phyloP scores from a whole-genome alignment of 495 filamentous ascomycete genomes.

The Penicillium crystallinum region DNA sequence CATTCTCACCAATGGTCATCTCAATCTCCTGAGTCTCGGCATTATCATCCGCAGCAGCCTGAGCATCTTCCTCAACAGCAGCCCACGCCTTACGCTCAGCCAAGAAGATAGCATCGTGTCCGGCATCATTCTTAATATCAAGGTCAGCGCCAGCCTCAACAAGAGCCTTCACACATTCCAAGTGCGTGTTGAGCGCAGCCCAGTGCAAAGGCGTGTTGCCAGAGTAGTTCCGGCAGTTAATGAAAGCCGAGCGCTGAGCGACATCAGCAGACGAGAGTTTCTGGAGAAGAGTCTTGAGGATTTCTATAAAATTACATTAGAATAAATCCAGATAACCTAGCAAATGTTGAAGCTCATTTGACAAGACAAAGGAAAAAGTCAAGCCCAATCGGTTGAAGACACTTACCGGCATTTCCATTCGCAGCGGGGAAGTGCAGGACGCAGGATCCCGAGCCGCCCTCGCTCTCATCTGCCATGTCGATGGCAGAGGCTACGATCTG shows the following conservation, averaged over 20 bases:
- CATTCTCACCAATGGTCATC: conserved; percentile 23
- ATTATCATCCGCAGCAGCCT: conserved; percentile 13
- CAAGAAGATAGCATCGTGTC: conserved; percentile 80
- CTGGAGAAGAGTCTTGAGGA: conserved; percentile 46
- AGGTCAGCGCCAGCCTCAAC: conserved; percentile 69
- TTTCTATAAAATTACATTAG: conserved; percentile 29
- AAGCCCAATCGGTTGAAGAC: neutral
- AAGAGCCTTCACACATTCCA: conserved; percentile 71
- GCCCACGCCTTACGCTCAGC: conserved; percentile 61
- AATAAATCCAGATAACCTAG: too few species aligned
- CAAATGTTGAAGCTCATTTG: too few species aligned
- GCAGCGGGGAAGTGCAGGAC: conserved; percentile 84
- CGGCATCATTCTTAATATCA: conserved; percentile 68
- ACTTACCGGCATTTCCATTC: conserved; percentile 75
- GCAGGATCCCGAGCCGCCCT: conserved; percentile 40
- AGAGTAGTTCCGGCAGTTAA: conserved; percentile 67
- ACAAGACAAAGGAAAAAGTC: neutral
- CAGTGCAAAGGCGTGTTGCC: conserved; percentile 91
- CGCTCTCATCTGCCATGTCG: conserved; percentile 66
- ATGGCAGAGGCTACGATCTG: conserved; percentile 59
- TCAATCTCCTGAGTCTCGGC: conserved; percentile 25
- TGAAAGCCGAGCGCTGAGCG: conserved; percentile 28
- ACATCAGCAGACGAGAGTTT: conserved; percentile 27
- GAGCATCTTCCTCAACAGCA: conserved; percentile 21
- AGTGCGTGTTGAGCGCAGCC: conserved; percentile 83